phyloP scores from a whole-genome alignment of 441 rosid genomes.

The Arabidopsis lyrata region DNA sequence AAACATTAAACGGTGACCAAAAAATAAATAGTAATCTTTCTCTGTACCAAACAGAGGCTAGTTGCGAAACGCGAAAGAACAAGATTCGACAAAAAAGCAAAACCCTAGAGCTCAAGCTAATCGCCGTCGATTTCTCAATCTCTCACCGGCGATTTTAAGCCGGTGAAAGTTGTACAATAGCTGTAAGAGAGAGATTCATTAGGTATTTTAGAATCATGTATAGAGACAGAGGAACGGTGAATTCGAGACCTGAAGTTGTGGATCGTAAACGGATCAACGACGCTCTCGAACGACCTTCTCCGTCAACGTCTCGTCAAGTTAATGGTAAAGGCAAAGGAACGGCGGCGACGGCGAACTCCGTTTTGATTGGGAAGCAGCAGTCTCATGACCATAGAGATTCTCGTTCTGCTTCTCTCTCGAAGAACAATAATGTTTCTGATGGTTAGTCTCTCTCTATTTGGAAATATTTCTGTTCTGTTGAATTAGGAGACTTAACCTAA shows the following conservation, averaged over 20 bases:
- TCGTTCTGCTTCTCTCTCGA: constrained; percentile 57
- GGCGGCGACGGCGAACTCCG: constrained; percentile 39
- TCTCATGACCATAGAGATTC: constrained; percentile 51
- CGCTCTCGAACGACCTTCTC: constrained; percentile 61
- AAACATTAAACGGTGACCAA: background rate
- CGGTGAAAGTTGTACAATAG: constrained; percentile 31
- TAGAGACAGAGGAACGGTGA: constrained; percentile 52
- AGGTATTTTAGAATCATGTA: constrained; percentile 49
- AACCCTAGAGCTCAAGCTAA: constrained; percentile 37
- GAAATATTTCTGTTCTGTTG: background rate
- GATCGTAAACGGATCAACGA: constrained; percentile 80
- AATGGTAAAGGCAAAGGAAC: constrained; percentile 65
- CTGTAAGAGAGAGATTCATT: constrained; percentile 10
- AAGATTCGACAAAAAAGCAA: constrained; percentile 19
- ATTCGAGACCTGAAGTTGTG: constrained; percentile 63
- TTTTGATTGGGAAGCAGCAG: constrained; percentile 54
- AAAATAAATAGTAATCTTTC: background rate
- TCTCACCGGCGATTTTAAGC: constrained; percentile 40
- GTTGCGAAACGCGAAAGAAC: constrained; percentile 10
- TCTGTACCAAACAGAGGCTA: constrained; percentile 20
- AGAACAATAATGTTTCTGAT: constrained; percentile 55
- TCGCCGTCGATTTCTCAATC: constrained; percentile 24
- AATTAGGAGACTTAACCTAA: background rate
- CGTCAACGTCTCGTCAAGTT: constrained; percentile 57
- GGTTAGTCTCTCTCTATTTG: constrained; percentile 43